These are phyloP conservation scores for Thecaphora thlaspeos DNA, from an alignment of 1,284 basidiomycete species.

Conservation along the genomic window DNA sequence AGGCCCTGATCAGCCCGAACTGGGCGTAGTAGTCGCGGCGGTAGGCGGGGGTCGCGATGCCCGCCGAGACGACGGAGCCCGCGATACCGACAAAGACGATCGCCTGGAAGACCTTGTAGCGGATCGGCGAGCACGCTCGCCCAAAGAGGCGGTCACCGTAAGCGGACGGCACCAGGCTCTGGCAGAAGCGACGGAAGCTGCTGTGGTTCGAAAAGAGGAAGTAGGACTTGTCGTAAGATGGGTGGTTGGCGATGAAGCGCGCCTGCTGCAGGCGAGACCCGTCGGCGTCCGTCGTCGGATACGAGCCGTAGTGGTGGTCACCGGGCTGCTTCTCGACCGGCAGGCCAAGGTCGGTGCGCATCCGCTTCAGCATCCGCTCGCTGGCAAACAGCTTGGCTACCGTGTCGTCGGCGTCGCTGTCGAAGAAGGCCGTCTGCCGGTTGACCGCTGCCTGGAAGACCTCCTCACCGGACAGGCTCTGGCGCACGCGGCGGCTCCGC, in stretches of 20 bases:
- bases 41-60: conserved; percentile 81
- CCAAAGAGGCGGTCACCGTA: conserved; percentile 73
- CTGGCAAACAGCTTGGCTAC: conserved; percentile 63
- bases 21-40: conserved; percentile 71
- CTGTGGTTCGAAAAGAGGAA: conserved; percentile 86
- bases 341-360: conserved; percentile 53
- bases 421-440: conserved; percentile 8
- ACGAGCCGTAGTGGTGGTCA: conserved; percentile 10
- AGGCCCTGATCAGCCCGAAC: conserved; percentile 67
- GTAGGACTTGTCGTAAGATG: conserved; percentile 84
- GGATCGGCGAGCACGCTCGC: conserved; percentile 57
- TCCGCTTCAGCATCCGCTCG: conserved; percentile 66
- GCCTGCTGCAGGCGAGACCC: conserved; percentile 70
- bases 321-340: conserved; percentile 7
- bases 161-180: conserved; percentile 78
- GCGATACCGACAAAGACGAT: conserved; percentile 75
- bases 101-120: conserved; percentile 74
- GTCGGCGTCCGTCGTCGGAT: conserved; percentile 64
- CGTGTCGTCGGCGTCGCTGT: conserved; percentile 31
- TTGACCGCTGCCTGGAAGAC: conserved; percentile 13
- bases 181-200: conserved; percentile 72
- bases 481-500: conserved; percentile 35
- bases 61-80: conserved; percentile 79
- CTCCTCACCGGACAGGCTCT: conserved; percentile 37
- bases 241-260: conserved; percentile 84